These are phyloP conservation scores for Schizochytrium sp. DNA, from an alignment of 108 stramenopile species.

Conservation along the genomic window DNA sequence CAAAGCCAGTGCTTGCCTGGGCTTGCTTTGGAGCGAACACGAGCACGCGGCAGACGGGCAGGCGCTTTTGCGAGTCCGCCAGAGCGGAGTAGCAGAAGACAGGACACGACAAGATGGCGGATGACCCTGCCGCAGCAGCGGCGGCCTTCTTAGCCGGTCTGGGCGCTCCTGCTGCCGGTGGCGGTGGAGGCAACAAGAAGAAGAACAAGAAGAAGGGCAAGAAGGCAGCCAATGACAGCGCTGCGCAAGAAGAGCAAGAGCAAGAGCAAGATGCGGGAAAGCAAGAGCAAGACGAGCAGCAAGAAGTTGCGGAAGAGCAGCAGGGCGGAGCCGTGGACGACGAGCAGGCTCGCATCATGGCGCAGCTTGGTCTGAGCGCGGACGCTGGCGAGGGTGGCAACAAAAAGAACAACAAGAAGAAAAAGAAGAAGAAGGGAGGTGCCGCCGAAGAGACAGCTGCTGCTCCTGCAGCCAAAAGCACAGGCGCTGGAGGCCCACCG, in stretches of 20 bases:
- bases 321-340: constrained; percentile 11
- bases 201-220: too few species aligned
- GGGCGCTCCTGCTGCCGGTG: too few species aligned
- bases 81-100: too few species aligned
- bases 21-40: too few species aligned
- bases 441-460: background rate
- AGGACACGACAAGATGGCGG: background rate
- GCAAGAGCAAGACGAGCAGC: background rate
- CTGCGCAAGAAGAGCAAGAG: too few species aligned
- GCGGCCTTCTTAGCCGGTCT: background rate
- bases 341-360: background rate
- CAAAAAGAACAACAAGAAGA: constrained; percentile 6
- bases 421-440: constrained; percentile 16
- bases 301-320: background rate
- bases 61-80: too few species aligned
- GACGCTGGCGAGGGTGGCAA: constrained; percentile 6
- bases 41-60: too few species aligned
- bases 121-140: background rate
- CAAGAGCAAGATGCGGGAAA: background rate
- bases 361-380: background rate
- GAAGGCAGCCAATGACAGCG: too few species aligned
- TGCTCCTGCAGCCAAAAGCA: background rate
- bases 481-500: background rate
- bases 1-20: too few species aligned
- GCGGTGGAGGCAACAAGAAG: too few species aligned